These are phyloP conservation scores for Vigna nakashimae DNA, from an alignment of 306 rosid species.

Conservation along the genomic window DNA sequence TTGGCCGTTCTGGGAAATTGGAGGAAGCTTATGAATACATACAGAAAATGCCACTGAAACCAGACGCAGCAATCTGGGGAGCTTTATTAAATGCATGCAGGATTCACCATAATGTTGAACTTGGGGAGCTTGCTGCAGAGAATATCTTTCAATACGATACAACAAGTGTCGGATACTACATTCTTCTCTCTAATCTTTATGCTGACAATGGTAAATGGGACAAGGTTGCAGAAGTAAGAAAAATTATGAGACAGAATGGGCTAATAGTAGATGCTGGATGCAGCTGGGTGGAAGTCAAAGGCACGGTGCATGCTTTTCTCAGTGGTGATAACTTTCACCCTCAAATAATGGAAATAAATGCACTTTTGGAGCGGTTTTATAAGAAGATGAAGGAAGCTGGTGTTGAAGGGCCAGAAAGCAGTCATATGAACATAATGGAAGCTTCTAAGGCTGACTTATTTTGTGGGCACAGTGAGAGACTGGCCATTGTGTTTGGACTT, in stretches of 20 bases:
- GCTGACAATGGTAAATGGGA: conserved; percentile 78
- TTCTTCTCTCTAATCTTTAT: conserved; percentile 78
- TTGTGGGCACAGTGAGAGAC: conserved; percentile 94
- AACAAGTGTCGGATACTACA: conserved; percentile 72
- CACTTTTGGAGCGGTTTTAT: conserved; percentile 71
- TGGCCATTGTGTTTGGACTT: conserved; percentile 77
- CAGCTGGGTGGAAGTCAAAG: conserved; percentile 91
- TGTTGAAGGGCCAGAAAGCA: conserved; percentile 48
- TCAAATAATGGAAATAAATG: conserved; percentile 65
- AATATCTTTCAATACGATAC: conserved; percentile 66
- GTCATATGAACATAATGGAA: conserved; percentile 55
- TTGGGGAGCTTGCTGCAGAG: conserved; percentile 82
- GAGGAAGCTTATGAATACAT: conserved; percentile 74
- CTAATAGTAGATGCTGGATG: conserved; percentile 87
- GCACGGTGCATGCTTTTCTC: conserved; percentile 88
- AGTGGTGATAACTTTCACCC: conserved; percentile 78
- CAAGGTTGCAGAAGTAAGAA: conserved; percentile 69
- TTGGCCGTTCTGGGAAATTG: conserved; percentile 78
- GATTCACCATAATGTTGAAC: conserved; percentile 73
- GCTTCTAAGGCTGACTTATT: conserved; percentile 88
- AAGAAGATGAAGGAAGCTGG: conserved; percentile 70
- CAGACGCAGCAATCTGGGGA: conserved; percentile 93
- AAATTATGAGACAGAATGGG: conserved; percentile 76
- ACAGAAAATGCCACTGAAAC: conserved; percentile 72
- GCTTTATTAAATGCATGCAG: conserved; percentile 87